A percentile compares a stretch with the other conserved stretches of the same genome.
Conservation (phyloP, 2,329 filamentous ascomycete genomes). For the Aspergillus sp. region DNA sequence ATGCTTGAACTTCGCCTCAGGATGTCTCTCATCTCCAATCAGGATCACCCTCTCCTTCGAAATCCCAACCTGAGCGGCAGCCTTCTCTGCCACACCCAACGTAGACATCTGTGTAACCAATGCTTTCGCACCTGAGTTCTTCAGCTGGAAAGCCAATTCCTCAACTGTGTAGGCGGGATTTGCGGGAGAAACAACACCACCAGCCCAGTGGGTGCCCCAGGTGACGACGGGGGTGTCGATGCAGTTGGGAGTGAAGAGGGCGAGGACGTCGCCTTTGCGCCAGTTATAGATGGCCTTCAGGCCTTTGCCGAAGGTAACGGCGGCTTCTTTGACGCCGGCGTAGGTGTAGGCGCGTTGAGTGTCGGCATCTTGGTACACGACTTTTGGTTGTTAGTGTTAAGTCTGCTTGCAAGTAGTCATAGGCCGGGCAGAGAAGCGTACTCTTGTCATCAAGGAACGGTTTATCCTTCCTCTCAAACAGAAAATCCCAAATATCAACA, state of each 20-base stretch:
- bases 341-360: conserved; percentile 66
- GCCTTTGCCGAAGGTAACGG: conserved; percentile 72
- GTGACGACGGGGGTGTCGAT: conserved; percentile 73
- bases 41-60: conserved; percentile 65
- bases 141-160: conserved; percentile 78
- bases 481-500: conserved; percentile 68
- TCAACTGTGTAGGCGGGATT: conserved; percentile 81
- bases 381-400: conserved; percentile 40
- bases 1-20: conserved; percentile 56
- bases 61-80: conserved; percentile 64
- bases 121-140: conserved; percentile 66
- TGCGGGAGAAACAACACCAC: conserved; percentile 73
- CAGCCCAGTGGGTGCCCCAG: conserved; percentile 77
- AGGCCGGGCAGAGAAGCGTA: conserved; percentile 35
- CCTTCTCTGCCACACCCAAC: conserved; percentile 58
- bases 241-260: conserved; percentile 75
- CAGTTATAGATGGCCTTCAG: conserved; percentile 68
- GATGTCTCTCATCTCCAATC: conserved; percentile 58
- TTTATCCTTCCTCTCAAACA: conserved; percentile 64
- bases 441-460: conserved; percentile 67
- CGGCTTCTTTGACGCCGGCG: conserved; percentile 56
- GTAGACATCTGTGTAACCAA: conserved; percentile 66
- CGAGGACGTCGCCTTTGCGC: conserved; percentile 76
- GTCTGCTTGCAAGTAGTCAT: neutral
- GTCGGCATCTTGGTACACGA: conserved; percentile 69